Base-by-base conservation (phyloP, 805 yeast genomes). In the Wickerhamomyces sydowiorum region DNA sequence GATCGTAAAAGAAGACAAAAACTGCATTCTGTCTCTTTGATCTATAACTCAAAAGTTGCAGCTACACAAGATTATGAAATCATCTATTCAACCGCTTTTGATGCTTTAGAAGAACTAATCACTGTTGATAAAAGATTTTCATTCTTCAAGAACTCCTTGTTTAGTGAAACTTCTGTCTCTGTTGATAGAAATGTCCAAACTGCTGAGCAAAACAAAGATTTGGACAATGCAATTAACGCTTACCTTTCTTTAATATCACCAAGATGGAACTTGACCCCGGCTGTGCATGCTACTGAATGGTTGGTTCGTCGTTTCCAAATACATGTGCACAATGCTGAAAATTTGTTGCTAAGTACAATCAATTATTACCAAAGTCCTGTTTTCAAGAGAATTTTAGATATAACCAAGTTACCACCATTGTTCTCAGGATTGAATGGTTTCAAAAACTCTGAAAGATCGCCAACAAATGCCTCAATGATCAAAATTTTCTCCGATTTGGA, bases 31-130 rank as follows among this genome's bases (percentile, higher is more conserved):
- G 82, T 87, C 31, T 93, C 99, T 37, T 76, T 93, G 49, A 75
- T 93, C 22, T 90, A 83, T 61, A 95, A 87, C 34, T 73, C 96
- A 9, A 80, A 82, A 53, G 80, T 79, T 46, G 99, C 99, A 15
- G 86, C 95, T n/a, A 76, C 90, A 28, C 98, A 93, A 67, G 99
- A 93, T 61, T 90, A 78, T 56, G 96, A 89, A 52, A 72, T 82
- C 36, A 80, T 93, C 44, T 85, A 73, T 56, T 75, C 80, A 40
- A 76, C 76, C 42, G 83, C 93, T 3, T 54, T 75, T 7, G 93
- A 85, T 43, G 96, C 95, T 0, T 70, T 90, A 36, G 79, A 76
- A 24, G 90, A 86, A 51, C 69, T 93, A 40, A 76, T 74, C 36
- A 67, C 74, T 17, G 62, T 91, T 23, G 97, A 93, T 56, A 70